These are phyloP conservation scores for Microstegium vimineum DNA, from an alignment of 176 grass and related monocot species.

Conservation along the genomic window DNA sequence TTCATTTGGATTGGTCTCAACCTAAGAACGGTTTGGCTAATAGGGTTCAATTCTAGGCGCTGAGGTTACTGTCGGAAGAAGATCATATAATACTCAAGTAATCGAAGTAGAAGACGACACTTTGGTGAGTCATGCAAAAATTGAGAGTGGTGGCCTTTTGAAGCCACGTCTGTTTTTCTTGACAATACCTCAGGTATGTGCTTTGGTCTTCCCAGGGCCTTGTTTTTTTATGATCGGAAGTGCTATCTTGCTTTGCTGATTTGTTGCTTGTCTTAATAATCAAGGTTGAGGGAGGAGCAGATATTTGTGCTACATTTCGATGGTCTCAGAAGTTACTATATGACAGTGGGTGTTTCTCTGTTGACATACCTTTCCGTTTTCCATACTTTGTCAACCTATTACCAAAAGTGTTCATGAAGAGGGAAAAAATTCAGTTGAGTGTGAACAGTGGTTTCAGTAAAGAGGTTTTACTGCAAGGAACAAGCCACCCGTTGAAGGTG, in stretches of 20 bases:
- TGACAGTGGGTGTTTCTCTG: slow-evolving; percentile 63
- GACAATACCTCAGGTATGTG: slow-evolving; percentile 67
- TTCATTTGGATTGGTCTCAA: slow-evolving; percentile 50
- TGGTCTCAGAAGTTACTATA: slow-evolving; percentile 95
- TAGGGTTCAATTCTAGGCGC: slow-evolving; percentile 99
- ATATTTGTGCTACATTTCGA: slow-evolving; percentile 63
- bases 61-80: slow-evolving; percentile 70
- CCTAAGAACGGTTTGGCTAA: slow-evolving; percentile 92
- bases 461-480: slow-evolving; percentile 75
- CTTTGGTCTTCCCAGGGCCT: background rate
- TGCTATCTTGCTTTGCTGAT: slow-evolving; percentile 2
- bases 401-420: slow-evolving; percentile 83
- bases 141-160: slow-evolving; percentile 48
- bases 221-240: slow-evolving; percentile 9
- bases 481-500: slow-evolving; percentile 93
- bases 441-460: slow-evolving; percentile 74
- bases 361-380: slow-evolving; percentile 74
- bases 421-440: slow-evolving; percentile 84
- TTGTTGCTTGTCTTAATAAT: slow-evolving; percentile 14
- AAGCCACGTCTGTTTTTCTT: slow-evolving; percentile 76
- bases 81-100: slow-evolving; percentile 64
- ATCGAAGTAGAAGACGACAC: slow-evolving; percentile 66
- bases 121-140: slow-evolving; percentile 28
- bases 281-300: slow-evolving; percentile 82
- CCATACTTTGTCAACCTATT: slow-evolving; percentile 81